These are phyloP conservation scores for Abrus precatorius DNA, from an alignment of 306 rosid genomes.

Conservation along the genomic window DNA sequence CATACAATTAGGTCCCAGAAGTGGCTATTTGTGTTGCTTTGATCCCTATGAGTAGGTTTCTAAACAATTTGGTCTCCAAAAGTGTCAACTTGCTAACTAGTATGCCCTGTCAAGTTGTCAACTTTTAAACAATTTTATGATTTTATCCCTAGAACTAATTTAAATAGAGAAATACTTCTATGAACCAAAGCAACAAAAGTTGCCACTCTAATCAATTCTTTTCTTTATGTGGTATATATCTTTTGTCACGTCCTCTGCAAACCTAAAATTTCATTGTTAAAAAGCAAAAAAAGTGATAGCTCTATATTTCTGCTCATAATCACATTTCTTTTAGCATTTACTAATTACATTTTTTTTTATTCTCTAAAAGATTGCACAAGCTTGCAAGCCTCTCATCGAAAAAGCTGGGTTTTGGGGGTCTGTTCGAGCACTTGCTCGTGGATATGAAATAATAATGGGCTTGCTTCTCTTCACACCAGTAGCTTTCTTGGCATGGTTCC, in stretches of 20 bases:
- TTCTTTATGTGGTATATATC: neutral
- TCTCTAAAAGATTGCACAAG: conserved; percentile 85
- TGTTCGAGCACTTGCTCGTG: conserved; percentile 78
- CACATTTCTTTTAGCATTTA: conserved; percentile 3
- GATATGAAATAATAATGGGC: conserved; percentile 85
- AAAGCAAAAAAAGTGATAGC: neutral
- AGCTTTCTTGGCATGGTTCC: conserved; percentile 98
- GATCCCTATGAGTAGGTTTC: neutral
- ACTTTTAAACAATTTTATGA: neutral
- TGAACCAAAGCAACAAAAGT: neutral
- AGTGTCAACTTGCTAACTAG: neutral
- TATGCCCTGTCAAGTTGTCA: neutral
- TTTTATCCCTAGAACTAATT: neutral
- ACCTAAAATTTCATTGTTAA: neutral
- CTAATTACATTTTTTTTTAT: neutral
- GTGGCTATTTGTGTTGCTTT: conserved; percentile 6
- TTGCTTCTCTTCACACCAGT: conserved; percentile 90
- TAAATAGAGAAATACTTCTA: neutral
- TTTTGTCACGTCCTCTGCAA: neutral
- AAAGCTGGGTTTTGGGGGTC: conserved; percentile 76
- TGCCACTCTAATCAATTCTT: conserved; percentile 10
- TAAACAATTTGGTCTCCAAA: neutral
- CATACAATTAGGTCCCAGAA: neutral
- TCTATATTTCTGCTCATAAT: conserved; percentile 21
- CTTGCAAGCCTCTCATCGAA: conserved; percentile 73